Percentiles rank a stretch among this genome's conserved stretches.
These are phyloP conservation scores for Zangia roseola DNA, from an alignment of 768 basidiomycete species.

Conservation along the genomic window DNA sequence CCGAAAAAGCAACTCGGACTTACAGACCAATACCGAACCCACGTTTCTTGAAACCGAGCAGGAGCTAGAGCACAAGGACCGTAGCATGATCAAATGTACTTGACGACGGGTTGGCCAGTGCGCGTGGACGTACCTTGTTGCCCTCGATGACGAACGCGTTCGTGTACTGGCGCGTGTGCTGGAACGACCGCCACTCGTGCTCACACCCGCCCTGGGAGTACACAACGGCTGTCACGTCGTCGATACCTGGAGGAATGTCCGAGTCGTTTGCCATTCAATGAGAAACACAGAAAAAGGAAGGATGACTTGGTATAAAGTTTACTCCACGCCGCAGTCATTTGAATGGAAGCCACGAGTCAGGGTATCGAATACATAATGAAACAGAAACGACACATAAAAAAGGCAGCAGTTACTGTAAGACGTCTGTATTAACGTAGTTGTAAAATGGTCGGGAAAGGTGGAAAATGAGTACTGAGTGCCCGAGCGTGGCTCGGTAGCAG, in stretches of 20 bases:
- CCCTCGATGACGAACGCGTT: constrained; percentile 66
- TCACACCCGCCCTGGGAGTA: constrained; percentile 40
- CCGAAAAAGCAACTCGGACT: constrained; percentile 11
- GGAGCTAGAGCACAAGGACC: constrained; percentile 54
- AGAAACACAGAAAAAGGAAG: background rate
- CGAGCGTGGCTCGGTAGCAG: no score
- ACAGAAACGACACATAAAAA: background rate
- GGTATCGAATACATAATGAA: constrained; percentile 16
- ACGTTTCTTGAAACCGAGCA: constrained; percentile 78
- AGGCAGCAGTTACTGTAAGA: no score
- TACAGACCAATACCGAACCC: constrained; percentile 70
- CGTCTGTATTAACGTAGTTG: no score
- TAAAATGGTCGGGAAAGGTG: no score
- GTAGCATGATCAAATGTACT: no score
- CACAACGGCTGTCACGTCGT: constrained; percentile 21
- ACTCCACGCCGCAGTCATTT: background rate
- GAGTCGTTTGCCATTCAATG: constrained; percentile 11
- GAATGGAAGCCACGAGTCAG: background rate
- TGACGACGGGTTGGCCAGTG: background rate
- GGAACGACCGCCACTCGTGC: constrained; percentile 47
- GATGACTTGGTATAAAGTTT: background rate
- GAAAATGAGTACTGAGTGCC: no score
- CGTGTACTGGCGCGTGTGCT: constrained; percentile 52
- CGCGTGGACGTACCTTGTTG: constrained; percentile 38
- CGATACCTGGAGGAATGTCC: constrained; percentile 43